These are phyloP conservation scores for Barnettozyma populi DNA, from an alignment of 805 yeast genomes.

Conservation along the genomic window DNA sequence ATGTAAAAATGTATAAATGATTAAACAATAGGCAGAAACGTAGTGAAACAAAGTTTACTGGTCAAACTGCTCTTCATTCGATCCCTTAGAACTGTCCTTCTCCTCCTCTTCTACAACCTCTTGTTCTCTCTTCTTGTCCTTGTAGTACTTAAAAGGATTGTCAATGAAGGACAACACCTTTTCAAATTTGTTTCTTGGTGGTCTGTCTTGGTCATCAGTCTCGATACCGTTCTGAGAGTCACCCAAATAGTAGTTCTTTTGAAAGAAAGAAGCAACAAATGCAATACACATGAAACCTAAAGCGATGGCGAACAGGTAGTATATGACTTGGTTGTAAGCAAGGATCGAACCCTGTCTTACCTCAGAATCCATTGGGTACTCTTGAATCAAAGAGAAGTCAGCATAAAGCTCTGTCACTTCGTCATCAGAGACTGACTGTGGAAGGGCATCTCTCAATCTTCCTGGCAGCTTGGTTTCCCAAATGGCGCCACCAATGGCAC, in stretches of 20 bases:
- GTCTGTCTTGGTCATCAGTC: constrained; percentile 13
- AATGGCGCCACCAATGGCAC: constrained; percentile 34
- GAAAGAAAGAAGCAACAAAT: constrained; percentile 28
- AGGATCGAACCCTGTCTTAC: constrained; percentile 29
- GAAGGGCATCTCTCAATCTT: constrained; percentile 27
- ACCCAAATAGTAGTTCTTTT: constrained; percentile 32
- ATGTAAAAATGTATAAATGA: no score
- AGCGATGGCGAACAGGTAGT: constrained; percentile 26
- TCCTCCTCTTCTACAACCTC: not conserved
- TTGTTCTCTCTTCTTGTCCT: not conserved
- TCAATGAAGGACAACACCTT: constrained; percentile 1
- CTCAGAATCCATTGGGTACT: constrained; percentile 14
- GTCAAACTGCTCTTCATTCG: not conserved
- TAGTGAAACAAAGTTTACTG: no score
- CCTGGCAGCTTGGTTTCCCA: constrained; percentile 30
- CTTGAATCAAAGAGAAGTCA: constrained; percentile 21
- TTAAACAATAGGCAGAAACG: no score
- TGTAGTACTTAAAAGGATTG: constrained; percentile 3
- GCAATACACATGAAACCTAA: constrained; percentile 28
- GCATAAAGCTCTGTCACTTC: constrained; percentile 23
- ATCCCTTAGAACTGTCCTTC: not conserved
- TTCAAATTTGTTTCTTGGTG: constrained; percentile 5
- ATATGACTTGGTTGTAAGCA: constrained; percentile 29
- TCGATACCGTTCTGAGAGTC: constrained; percentile 33
- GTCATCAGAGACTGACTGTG: constrained; percentile 19